Conservation (phyloP, 192 early-diverging fungal species). For the Entomortierella parvispora region DNA sequence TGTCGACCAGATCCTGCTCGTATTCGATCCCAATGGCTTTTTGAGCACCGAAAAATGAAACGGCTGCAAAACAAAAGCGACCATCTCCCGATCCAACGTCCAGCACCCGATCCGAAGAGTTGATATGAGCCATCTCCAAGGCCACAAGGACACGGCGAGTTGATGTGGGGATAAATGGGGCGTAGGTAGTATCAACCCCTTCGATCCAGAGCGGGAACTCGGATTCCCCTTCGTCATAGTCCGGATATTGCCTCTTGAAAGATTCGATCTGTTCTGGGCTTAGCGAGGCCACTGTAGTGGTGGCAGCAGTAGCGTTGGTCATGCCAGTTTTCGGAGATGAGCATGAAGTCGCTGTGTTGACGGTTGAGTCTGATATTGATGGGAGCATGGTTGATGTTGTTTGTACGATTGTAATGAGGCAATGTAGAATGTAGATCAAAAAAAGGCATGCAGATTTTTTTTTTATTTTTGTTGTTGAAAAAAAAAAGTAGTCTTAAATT, state of each 20-base stretch:
- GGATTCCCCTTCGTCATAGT: slow-evolving; percentile 28
- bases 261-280: slow-evolving; percentile 2
- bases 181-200: slow-evolving; percentile 61
- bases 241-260: slow-evolving; percentile 27
- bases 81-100: slow-evolving; percentile 74
- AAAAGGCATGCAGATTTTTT: not conserved
- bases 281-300: not conserved
- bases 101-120: slow-evolving; percentile 52
- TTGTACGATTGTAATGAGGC: not conserved
- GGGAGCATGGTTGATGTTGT: too few relatives aligned
- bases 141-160: slow-evolving; percentile 58
- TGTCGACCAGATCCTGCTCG: slow-evolving; percentile 56
- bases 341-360: too few relatives aligned
- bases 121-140: slow-evolving; percentile 55
- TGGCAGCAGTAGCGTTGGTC: too few relatives aligned
- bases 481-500: too few relatives aligned
- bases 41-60: slow-evolving; percentile 47
- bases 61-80: slow-evolving; percentile 63
- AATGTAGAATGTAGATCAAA: not conserved
- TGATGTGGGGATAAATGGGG: slow-evolving; percentile 68
- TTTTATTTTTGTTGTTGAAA: not conserved
- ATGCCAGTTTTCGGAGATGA: too few relatives aligned
- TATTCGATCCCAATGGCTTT: slow-evolving; percentile 64
- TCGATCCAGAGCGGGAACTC: slow-evolving; percentile 65
- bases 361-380: too few relatives aligned